These are phyloP conservation scores for Radiomyces spectabilis DNA, from an alignment of 192 early-diverging fungal genomes.

Conservation along the genomic window DNA sequence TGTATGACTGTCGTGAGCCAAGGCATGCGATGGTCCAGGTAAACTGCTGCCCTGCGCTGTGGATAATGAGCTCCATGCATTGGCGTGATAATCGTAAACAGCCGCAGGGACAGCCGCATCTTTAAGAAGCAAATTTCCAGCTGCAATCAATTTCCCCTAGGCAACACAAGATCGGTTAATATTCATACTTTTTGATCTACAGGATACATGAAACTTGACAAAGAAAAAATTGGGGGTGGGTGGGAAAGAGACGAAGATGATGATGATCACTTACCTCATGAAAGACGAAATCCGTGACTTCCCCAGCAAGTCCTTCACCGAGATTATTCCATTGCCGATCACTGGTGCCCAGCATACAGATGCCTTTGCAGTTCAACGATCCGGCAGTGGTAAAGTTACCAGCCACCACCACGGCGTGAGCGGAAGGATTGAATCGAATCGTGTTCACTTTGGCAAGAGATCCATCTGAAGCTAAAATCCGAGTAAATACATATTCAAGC, in stretches of 20 bases:
- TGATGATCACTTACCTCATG: constrained; percentile 8
- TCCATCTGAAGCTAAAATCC: constrained; percentile 25
- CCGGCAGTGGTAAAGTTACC: constrained; percentile 53
- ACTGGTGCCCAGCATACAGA: constrained; percentile 25
- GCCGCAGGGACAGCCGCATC: constrained; percentile 6
- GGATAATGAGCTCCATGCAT: constrained; percentile 3
- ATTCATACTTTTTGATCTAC: no score
- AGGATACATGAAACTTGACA: no score
- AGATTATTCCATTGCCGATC: constrained; percentile 24
- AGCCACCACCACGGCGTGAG: constrained; percentile 37
- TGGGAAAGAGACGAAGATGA: background rate
- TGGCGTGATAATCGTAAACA: constrained; percentile 7
- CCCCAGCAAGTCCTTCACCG: constrained; percentile 21
- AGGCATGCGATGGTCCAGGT: constrained; percentile 2
- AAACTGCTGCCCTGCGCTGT: background rate
- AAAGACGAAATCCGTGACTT: constrained; percentile 25
- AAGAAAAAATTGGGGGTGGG: no score
- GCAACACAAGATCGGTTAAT: no score
- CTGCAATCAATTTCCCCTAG: constrained; percentile 11
- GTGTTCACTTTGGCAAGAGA: constrained; percentile 15
- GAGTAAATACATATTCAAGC: background rate
- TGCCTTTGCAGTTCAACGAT: constrained; percentile 9
- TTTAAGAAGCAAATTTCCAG: constrained; percentile 13
- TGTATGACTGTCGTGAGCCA: constrained; percentile 7
- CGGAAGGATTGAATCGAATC: constrained; percentile 8